Percentiles rank a stretch among this genome's conserved stretches.
Evolutionary conservation across 257 asterid genomes (phyloP).

Genomic region (Jasminum sambac): DNA sequence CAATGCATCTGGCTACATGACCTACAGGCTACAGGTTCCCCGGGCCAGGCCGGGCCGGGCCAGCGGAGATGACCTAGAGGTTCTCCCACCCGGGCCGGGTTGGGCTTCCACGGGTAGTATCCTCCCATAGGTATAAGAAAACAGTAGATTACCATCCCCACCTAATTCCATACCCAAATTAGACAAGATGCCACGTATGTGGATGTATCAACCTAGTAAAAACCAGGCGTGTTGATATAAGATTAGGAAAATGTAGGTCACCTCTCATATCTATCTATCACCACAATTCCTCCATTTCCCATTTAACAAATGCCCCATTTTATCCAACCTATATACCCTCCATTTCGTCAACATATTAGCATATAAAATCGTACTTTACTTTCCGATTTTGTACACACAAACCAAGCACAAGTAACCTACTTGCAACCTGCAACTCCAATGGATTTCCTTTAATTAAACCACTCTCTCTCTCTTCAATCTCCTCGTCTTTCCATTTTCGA

Average conservation of each 20-base stretch:
- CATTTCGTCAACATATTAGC: background rate
- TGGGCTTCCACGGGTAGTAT: background rate
- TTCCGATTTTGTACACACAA: background rate
- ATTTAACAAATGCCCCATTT: slow-evolving; percentile 5
- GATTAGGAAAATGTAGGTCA: slow-evolving; percentile 59
- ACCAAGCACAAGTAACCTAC: slow-evolving; percentile 38
- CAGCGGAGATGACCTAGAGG: too few species aligned
- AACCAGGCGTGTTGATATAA: slow-evolving; percentile 49
- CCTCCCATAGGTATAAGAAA: background rate
- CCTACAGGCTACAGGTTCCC: too few species aligned
- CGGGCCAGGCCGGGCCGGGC: too few species aligned
- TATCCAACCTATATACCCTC: slow-evolving; percentile 19
- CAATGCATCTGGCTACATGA: too few species aligned
- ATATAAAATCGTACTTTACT: background rate
- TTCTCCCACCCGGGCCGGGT: too few species aligned
- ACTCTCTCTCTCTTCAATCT: background rate
- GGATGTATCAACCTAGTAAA: background rate
- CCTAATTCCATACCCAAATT: slow-evolving; percentile 28
- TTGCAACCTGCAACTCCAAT: slow-evolving; percentile 24
- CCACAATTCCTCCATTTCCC: slow-evolving; percentile 25
- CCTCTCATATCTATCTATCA: slow-evolving; percentile 41
- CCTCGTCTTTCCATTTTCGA: background rate
- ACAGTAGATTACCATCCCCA: slow-evolving; percentile 47
- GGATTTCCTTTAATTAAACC: background rate
- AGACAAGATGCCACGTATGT: slow-evolving; percentile 25